phyloP scores from a whole-genome alignment of 306 rosid genomes.

The Sicyos edulis region DNA sequence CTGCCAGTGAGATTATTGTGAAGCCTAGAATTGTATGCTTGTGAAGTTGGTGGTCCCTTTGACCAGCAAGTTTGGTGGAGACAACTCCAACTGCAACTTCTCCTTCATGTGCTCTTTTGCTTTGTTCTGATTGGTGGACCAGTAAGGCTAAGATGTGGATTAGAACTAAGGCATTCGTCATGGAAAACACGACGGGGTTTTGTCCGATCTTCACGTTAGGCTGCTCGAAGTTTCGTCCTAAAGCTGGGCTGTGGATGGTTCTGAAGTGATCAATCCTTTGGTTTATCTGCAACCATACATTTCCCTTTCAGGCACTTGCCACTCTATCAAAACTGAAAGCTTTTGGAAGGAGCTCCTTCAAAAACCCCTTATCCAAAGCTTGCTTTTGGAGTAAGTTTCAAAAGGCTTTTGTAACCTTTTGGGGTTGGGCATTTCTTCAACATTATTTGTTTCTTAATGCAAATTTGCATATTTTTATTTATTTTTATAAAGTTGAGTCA shows the following conservation, averaged over 20 bases:
- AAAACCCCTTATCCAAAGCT: slow-evolving; percentile 14
- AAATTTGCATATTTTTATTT: too few relatives aligned
- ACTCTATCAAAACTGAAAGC: neutral
- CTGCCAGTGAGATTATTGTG: neutral
- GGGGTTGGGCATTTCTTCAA: slow-evolving; percentile 3
- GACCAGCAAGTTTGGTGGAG: slow-evolving; percentile 18
- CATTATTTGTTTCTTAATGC: neutral
- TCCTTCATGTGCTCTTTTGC: slow-evolving; percentile 15
- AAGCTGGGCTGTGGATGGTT: slow-evolving; percentile 21
- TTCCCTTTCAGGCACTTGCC: slow-evolving; percentile 7
- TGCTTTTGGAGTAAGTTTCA: neutral
- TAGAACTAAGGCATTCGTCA: neutral
- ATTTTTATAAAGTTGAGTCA: neutral
- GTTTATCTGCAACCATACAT: slow-evolving; percentile 12
- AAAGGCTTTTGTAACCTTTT: slow-evolving; percentile 3
- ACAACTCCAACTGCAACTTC: neutral
- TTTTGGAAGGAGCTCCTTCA: neutral
- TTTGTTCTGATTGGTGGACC: slow-evolving; percentile 21
- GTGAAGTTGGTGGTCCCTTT: slow-evolving; percentile 20
- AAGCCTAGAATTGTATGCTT: slow-evolving; percentile 15
- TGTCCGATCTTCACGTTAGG: slow-evolving; percentile 4
- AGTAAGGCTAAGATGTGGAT: slow-evolving; percentile 21
- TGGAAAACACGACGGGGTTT: neutral
- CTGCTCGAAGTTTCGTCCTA: neutral
- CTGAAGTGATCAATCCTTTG: slow-evolving; percentile 13